These are phyloP conservation scores for Boletus sp. DNA, from an alignment of 768 basidiomycete species.

Conservation along the genomic window DNA sequence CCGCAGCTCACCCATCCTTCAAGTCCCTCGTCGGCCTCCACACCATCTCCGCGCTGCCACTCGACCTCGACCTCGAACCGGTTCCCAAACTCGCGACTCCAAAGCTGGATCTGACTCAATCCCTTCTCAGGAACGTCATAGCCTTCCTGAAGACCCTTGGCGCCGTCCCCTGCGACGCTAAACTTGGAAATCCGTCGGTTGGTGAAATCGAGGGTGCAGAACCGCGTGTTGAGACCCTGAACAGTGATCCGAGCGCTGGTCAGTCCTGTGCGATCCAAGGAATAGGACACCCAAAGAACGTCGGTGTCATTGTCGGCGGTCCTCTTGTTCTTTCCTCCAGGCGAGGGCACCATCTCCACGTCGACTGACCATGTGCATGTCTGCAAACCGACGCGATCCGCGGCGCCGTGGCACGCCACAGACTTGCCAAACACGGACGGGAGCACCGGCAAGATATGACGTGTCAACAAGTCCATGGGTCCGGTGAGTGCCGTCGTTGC, in stretches of 20 bases:
- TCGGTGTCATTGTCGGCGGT: background rate
- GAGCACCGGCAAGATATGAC: slow-evolving; percentile 45
- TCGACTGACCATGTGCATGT: slow-evolving; percentile 50
- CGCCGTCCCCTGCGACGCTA: slow-evolving; percentile 37
- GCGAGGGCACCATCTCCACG: slow-evolving; percentile 37
- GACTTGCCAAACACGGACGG: slow-evolving; percentile 47
- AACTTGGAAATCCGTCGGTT: slow-evolving; percentile 42
- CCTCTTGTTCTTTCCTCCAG: slow-evolving; percentile 25
- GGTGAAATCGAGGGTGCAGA: slow-evolving; percentile 61
- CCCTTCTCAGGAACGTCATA: slow-evolving; percentile 39
- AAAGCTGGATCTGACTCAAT: slow-evolving; percentile 47
- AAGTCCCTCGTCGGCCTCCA: slow-evolving; percentile 10
- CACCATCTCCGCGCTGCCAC: slow-evolving; percentile 36
- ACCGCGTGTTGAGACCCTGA: slow-evolving; percentile 58
- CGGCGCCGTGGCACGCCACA: slow-evolving; percentile 30
- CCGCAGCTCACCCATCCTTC: slow-evolving; percentile 56
- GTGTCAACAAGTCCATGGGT: slow-evolving; percentile 41
- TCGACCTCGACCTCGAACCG: slow-evolving; percentile 52
- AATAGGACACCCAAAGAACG: slow-evolving; percentile 44
- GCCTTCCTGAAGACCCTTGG: slow-evolving; percentile 39
- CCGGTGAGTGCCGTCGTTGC: slow-evolving; percentile 47
- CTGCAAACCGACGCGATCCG: slow-evolving; percentile 37
- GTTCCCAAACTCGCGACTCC: slow-evolving; percentile 60
- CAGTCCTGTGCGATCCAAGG: slow-evolving; percentile 39
- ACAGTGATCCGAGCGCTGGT: slow-evolving; percentile 50